Evolutionary conservation across 2,329 filamentous ascomycete species (phyloP), one percentile per base, ranked within the genome.

Genomic region (Botrytis sinoallii): DNA sequence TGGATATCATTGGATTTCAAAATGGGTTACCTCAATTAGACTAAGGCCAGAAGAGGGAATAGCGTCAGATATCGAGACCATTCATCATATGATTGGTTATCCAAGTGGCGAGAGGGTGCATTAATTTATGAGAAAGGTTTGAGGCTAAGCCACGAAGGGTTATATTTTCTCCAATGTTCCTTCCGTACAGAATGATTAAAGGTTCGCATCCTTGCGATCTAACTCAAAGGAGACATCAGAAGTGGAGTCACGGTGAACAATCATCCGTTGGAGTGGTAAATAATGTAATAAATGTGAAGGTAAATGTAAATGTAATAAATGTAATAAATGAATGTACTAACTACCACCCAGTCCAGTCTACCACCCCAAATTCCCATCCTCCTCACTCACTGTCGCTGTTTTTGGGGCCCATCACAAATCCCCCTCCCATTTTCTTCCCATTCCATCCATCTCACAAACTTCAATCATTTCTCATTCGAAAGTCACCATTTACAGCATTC

Each of bases 401-500:
- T 63, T 42, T 14, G n/a, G 32, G 57, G 32, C 42, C 44, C 57
- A 5, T 64, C 52, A 60, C 57, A 71, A 40, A 68, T 68, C 18
- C 59, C 52, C 52, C n/a, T 29, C 44, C 52, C 48, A 59, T 32
- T 44, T 44, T 69, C 35, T 44, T 44, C 35, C 63, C 44, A 48
- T 63, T 29, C n/a, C 63, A 46, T 67, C 64, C 25, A 67, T 18
- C 64, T 44, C 46, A 20, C 46, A 48, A 55, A 55, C 48, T 29
- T 18, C 25, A 8, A 59, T 44, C 18, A 35, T 48, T 66, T 55
- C n/a, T 59, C 38, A 59, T 66, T 57, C 57, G 29, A 57, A 63
- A 61, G 29, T 70, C n/a, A 4, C 18, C 61, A 44, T 64, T 64
- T 29, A 32, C 48, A 59, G 46, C 69, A 71, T 72, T 72, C 70